Evolutionary conservation across 768 basidiomycete species (phyloP).

Genomic region (Lyophyllum shimeji): DNA sequence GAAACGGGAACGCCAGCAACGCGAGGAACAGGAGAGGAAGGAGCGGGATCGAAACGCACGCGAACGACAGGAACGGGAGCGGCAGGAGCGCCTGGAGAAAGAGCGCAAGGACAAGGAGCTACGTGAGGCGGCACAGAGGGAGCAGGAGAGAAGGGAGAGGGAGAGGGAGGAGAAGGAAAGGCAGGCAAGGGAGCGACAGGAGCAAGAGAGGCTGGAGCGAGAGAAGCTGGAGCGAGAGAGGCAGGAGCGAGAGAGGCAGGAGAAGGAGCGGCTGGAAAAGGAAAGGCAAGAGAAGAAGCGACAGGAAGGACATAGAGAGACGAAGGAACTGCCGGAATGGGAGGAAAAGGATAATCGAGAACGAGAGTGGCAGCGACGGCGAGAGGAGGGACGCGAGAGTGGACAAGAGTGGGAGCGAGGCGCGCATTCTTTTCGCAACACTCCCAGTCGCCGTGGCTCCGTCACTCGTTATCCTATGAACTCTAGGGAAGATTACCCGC

Average conservation of each 20-base stretch:
- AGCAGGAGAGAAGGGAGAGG: constrained; percentile 1
- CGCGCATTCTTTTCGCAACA: background rate
- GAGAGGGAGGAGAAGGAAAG: background rate
- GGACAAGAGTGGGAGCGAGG: constrained; percentile 6
- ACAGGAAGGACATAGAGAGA: background rate
- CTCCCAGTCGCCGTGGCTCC: constrained; percentile 21
- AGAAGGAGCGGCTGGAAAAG: background rate
- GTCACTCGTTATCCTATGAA: constrained; percentile 19
- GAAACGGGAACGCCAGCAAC: constrained; percentile 6
- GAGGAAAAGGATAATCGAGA: background rate
- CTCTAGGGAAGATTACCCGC: constrained; percentile 13
- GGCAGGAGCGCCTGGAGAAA: background rate
- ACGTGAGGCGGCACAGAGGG: background rate
- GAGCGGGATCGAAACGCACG: background rate
- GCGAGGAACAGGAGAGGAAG: constrained; percentile 5
- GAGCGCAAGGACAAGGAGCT: constrained; percentile 3
- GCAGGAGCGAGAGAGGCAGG: background rate
- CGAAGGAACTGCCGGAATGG: background rate
- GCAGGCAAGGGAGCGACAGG: no score
- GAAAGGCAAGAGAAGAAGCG: background rate
- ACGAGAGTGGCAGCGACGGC: background rate
- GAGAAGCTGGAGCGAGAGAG: background rate
- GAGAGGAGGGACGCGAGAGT: background rate
- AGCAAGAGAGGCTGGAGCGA: background rate
- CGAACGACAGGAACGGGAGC: constrained; percentile 15